Evolutionary conservation across 805 yeast species (phyloP).

Genomic region (Zygosaccharomyces lentus): DNA sequence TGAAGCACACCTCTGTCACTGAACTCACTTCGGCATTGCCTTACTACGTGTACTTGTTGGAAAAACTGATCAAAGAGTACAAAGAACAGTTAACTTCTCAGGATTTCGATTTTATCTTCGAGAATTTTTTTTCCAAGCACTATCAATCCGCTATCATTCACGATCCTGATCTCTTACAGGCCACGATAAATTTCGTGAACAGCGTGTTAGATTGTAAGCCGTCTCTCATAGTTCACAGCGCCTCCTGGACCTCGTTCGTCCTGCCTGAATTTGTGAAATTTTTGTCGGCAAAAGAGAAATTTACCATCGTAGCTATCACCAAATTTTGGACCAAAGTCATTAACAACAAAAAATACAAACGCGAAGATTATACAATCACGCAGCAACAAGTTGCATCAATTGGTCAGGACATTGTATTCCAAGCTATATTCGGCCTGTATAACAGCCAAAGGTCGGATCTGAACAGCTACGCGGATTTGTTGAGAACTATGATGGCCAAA

Average conservation of each 20-base stretch:
- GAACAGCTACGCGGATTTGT: conserved; percentile 51
- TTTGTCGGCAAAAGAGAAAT: conserved; percentile 44
- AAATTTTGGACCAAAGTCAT: conserved; percentile 52
- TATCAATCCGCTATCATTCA: conserved; percentile 35
- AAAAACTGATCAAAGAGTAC: conserved; percentile 41
- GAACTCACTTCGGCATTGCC: conserved; percentile 40
- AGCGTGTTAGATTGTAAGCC: conserved; percentile 50
- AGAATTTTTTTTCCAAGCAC: conserved; percentile 38
- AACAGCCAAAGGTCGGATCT: conserved; percentile 55
- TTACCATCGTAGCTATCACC: conserved; percentile 45
- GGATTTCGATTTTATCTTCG: conserved; percentile 37
- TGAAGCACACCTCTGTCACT: conserved; percentile 22
- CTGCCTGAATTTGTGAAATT: conserved; percentile 32
- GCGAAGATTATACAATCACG: conserved; percentile 38
- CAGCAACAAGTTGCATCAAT: conserved; percentile 26
- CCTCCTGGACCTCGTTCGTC: conserved; percentile 25
- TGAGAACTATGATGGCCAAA: conserved; percentile 47
- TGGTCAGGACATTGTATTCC: conserved; percentile 30
- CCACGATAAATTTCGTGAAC: conserved; percentile 48
- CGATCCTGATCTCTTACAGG: conserved; percentile 60
- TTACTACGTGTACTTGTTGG: conserved; percentile 43
- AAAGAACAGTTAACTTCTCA: conserved; percentile 32
- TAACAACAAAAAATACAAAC: conserved; percentile 43
- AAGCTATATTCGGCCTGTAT: conserved; percentile 43
- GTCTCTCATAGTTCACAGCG: conserved; percentile 39